These are phyloP conservation scores for Cercospora canescens DNA, from an alignment of 2,329 filamentous ascomycete species.

Conservation along the genomic window DNA sequence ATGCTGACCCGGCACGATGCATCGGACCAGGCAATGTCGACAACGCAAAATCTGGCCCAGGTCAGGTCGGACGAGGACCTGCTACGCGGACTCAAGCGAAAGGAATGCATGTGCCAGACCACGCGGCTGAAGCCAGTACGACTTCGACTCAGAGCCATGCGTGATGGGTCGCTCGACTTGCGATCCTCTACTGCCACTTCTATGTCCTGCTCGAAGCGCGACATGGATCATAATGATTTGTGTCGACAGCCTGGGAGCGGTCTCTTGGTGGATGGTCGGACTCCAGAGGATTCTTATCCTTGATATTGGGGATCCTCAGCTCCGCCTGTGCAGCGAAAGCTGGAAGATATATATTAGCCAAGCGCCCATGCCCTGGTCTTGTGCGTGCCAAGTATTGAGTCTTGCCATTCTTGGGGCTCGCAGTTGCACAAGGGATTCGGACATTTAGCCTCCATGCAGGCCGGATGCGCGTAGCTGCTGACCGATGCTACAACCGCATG, in stretches of 20 bases:
- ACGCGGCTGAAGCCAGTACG: background rate
- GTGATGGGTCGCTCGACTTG: background rate
- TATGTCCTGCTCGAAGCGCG: background rate
- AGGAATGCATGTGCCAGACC: background rate
- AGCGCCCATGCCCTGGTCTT: background rate
- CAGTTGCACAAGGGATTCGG: background rate
- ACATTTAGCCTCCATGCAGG: background rate
- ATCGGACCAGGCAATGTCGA: background rate
- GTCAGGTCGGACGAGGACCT: background rate
- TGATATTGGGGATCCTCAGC: background rate
- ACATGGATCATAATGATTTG: background rate
- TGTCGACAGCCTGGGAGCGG: background rate
- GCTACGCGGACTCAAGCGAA: background rate
- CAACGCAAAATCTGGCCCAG: background rate
- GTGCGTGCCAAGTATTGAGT: conserved; percentile 6
- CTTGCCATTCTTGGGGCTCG: background rate
- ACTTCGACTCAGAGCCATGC: background rate
- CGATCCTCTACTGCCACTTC: background rate
- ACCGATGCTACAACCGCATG: background rate
- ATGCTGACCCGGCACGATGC: background rate
- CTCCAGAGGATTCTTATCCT: background rate
- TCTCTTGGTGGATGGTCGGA: background rate
- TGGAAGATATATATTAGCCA: conserved; percentile 3
- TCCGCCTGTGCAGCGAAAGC: background rate
- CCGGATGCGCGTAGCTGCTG: background rate